Evolutionary conservation across 2,329 filamentous ascomycete species (phyloP).

Genomic region (Fusarium sp.): DNA sequence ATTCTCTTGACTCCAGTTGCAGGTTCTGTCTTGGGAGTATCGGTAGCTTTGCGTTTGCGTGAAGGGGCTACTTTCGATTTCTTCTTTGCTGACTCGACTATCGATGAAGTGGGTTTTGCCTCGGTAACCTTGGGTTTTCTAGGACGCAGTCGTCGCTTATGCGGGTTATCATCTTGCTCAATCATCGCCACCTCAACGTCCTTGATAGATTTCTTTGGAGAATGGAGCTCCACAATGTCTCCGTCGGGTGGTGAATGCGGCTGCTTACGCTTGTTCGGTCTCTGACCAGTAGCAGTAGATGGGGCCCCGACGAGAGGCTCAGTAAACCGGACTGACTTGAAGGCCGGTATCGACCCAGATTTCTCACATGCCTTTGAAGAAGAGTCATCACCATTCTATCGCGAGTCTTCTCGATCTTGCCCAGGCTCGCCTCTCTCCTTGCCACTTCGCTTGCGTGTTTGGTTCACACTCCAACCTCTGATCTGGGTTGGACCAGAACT

Average conservation of each 20-base stretch:
- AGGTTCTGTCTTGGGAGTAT: conserved; percentile 11
- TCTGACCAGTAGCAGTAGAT: conserved; percentile 31
- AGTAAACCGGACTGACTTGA: conserved; percentile 46
- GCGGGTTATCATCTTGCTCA: conserved; percentile 26
- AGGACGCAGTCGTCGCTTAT: conserved; percentile 43
- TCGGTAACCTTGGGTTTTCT: conserved; percentile 36
- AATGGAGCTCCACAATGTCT: not conserved
- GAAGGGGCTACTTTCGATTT: conserved; percentile 15
- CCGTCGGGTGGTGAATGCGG: not conserved
- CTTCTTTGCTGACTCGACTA: conserved; percentile 28
- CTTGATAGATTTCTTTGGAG: conserved; percentile 4
- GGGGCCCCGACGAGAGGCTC: conserved; percentile 40
- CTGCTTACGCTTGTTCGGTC: conserved; percentile 25
- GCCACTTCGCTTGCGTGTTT: conserved; percentile 55
- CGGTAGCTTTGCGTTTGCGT: conserved; percentile 18
- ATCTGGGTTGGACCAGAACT: conserved; percentile 69
- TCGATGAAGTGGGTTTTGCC: conserved; percentile 15
- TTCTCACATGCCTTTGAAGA: conserved; percentile 40
- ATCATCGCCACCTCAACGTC: conserved; percentile 4
- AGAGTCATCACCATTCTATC: conserved; percentile 53
- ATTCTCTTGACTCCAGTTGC: conserved; percentile 14
- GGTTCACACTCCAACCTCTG: conserved; percentile 67
- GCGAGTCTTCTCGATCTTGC: conserved; percentile 56
- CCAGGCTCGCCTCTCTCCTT: conserved; percentile 54
- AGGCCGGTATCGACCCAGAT: conserved; percentile 23